A percentile compares a stretch with the other conserved stretches of the same genome.
phyloP scores from a whole-genome alignment of 495 filamentous ascomycete genomes.

The Podospora comata region DNA sequence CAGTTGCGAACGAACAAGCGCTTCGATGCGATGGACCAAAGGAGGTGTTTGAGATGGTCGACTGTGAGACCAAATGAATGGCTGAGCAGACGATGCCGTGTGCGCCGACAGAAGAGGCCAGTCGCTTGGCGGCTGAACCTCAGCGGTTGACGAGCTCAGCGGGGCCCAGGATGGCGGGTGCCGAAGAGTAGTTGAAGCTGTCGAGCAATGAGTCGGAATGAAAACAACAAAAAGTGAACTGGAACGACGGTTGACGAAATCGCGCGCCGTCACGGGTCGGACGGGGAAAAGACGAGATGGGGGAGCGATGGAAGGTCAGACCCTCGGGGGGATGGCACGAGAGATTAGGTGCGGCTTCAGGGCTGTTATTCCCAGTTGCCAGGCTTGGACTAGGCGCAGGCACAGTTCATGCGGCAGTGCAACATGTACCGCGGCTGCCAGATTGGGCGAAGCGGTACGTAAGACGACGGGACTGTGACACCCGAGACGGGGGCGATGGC shows the following conservation, averaged over 20 bases:
- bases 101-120: constrained; percentile 3
- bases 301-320: not conserved
- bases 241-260: not conserved
- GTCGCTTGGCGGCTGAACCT: constrained; percentile 18
- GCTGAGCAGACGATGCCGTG: constrained; percentile 15
- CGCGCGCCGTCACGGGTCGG: not conserved
- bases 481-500: not conserved
- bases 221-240: not conserved
- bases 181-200: not conserved
- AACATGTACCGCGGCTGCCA: constrained; percentile 2
- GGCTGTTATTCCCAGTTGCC: constrained; percentile 13
- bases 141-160: not conserved
- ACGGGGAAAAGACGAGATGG: not conserved
- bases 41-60: constrained; percentile 27
- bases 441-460: constrained; percentile 9
- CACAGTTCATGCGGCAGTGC: constrained; percentile 6
- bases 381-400: constrained; percentile 14
- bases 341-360: constrained; percentile 6
- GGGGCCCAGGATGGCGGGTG: not conserved
- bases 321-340: not conserved
- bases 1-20: constrained; percentile 10
- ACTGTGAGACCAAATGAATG: constrained; percentile 29
- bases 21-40: constrained; percentile 18
- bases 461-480: not conserved
- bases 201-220: not conserved